Evolutionary conservation across 2,329 filamentous ascomycete species (phyloP).

Genomic region (Alternaria atra): DNA sequence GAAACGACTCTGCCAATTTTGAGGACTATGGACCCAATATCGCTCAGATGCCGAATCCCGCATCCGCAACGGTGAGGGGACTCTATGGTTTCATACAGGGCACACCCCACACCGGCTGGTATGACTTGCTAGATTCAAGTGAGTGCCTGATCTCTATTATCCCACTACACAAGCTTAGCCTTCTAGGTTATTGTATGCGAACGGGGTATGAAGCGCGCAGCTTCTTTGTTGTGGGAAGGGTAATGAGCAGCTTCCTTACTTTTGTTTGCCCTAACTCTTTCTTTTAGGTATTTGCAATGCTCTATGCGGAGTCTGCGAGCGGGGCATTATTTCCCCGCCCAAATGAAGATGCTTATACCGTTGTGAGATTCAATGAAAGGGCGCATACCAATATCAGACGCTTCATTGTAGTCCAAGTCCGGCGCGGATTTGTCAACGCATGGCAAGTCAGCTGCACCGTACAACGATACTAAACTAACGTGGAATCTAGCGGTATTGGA

Average conservation of each 20-base stretch:
- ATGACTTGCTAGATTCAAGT: conserved; percentile 16
- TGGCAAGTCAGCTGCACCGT: conserved; percentile 17
- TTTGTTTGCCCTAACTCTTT: no score
- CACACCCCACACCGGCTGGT: conserved; percentile 15
- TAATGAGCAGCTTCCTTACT: no score
- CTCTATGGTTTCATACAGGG: not conserved
- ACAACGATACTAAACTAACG: no score
- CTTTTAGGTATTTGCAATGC: conserved; percentile 30
- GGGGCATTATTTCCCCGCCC: not conserved
- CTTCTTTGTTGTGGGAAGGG: conserved; percentile 29
- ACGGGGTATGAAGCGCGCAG: conserved; percentile 16
- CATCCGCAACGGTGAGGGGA: no score
- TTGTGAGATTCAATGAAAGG: conserved; percentile 20
- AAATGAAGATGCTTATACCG: conserved; percentile 17
- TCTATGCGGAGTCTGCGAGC: conserved; percentile 27
- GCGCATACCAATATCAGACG: conserved; percentile 38
- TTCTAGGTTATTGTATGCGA: conserved; percentile 26
- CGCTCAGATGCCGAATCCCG: not conserved
- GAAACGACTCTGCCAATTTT: not conserved
- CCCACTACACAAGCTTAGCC: no score
- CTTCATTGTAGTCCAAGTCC: conserved; percentile 34
- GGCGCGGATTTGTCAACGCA: conserved; percentile 34
- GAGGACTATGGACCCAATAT: not conserved
- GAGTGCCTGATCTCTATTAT: not conserved
- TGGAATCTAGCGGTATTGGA: conserved; percentile 47